phyloP scores from a whole-genome alignment of 331 rosid genomes.

The Spiraea crenata region DNA sequence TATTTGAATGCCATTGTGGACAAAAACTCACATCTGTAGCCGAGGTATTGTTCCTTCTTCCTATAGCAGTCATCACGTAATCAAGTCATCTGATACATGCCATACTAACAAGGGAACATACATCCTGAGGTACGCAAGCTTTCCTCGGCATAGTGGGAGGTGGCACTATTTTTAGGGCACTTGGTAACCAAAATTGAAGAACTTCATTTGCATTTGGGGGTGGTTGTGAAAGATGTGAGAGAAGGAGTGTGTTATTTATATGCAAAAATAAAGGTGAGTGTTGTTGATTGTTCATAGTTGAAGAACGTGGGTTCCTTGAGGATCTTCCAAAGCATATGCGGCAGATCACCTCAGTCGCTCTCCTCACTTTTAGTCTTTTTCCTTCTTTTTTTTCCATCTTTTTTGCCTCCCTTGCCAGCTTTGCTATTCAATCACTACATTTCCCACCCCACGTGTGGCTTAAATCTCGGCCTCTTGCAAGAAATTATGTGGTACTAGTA shows the following conservation, averaged over 20 bases:
- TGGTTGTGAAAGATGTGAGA: neutral
- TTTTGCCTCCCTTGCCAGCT: neutral
- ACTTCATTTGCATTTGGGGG: neutral
- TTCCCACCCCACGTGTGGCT: too few species aligned
- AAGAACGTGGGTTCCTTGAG: neutral
- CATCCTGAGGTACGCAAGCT: too few species aligned
- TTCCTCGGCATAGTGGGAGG: neutral
- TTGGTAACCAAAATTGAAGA: neutral
- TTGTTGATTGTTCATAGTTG: neutral
- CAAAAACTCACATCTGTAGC: too few species aligned
- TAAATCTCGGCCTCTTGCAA: too few species aligned
- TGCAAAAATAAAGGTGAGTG: neutral
- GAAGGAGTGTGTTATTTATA: neutral
- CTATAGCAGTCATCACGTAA: too few species aligned
- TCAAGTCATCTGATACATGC: too few species aligned
- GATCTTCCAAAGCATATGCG: conserved; percentile 15
- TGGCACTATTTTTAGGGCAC: neutral
- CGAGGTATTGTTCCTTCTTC: too few species aligned
- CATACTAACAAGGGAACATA: too few species aligned
- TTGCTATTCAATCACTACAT: neutral
- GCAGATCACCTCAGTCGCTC: neutral
- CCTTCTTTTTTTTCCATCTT: neutral
- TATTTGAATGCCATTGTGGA: too few species aligned
- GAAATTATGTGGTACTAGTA: too few species aligned
- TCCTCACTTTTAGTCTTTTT: conserved; percentile 1